Percentiles rank a stretch among this genome's conserved stretches.
Conservation (phyloP, 352 stramenopile species). For the Phytophthora tentaculata region DNA sequence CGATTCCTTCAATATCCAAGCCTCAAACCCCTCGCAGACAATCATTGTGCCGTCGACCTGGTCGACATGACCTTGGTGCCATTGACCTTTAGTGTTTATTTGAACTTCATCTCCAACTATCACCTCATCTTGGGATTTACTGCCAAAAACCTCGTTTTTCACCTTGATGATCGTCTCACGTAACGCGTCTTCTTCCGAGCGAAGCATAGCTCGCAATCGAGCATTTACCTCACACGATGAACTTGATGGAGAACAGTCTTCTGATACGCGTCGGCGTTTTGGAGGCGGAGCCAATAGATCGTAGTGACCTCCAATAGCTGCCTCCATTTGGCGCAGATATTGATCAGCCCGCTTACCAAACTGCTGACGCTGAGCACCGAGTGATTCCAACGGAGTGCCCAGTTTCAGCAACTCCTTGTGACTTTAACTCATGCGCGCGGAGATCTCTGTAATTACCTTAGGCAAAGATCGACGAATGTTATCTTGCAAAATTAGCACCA, state of each 20-base stretch:
- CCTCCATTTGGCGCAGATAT: conserved; percentile 46
- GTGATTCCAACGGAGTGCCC: conserved; percentile 31
- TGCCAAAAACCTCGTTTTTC: conserved; percentile 9
- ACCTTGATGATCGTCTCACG: conserved; percentile 17
- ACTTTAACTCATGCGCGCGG: conserved; percentile 25
- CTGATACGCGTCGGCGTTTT: no score
- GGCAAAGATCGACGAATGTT: conserved; percentile 57
- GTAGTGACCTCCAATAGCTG: conserved; percentile 45
- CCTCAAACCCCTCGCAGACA: background rate
- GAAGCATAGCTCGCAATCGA: conserved; percentile 41
- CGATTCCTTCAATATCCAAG: background rate
- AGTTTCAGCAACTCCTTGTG: conserved; percentile 30
- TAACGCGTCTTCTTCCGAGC: conserved; percentile 35
- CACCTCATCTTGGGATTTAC: no score
- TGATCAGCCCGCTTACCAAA: conserved; percentile 41
- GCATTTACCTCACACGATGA: background rate
- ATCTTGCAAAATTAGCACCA: conserved; percentile 57
- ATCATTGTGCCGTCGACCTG: no score
- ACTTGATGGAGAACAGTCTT: no score
- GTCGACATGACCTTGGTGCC: no score
- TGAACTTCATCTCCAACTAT: no score
- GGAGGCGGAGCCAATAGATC: conserved; percentile 8
- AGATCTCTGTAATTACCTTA: conserved; percentile 54
- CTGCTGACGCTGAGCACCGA: conserved; percentile 34
- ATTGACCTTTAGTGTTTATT: no score